Evolutionary conservation across 2,329 filamentous ascomycete species (phyloP), one percentile per base, ranked within the genome.

Genomic region (Microcera coccophila): DNA sequence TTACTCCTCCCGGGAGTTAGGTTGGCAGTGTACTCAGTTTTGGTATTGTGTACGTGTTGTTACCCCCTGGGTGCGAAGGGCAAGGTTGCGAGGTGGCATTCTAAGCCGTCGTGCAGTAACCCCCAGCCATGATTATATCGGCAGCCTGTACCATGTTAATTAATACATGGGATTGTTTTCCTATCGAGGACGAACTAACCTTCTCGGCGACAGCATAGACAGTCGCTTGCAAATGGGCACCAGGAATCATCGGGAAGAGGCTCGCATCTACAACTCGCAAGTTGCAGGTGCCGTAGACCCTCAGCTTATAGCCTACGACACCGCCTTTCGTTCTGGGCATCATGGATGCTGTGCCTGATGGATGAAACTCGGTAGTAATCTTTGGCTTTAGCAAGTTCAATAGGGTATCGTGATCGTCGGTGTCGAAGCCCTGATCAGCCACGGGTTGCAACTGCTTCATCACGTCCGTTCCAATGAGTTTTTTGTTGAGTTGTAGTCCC

Each of bases 161-260:
- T 22, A 50, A 24, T 4, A 24, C 3, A 17, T 17, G 3, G 18
- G 2, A 10, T 8, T 2, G 3, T 11, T 26, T n/a, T 7, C 4
- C 1, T 2, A 5, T 15, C 2, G 9, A 10, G 15, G 10, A 8
- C 2, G 20, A 3, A 14, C 35, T 35, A 8, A 38, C 48, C 20
- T 49, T 58, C 39, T 61, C 57, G 4, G 63, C 63, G 17, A 66
- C 58, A 33, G 62, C 58, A 39, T 65, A 66, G 8, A 64, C 57
- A 9, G 58, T 59, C 12, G 58, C 55, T 39, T 59, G 57, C 15
- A 59, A 45, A 42, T 64, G 60, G 2, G 52, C 53, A 4, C 58
- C 54, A 5, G 43, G 48, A n/a, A 49, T 38, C 14, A 61, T 19
- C 9, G 58, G 58, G 29, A 61, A 55, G 40, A 61, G 33, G 9